phyloP scores from a whole-genome alignment of 805 yeast genomes.

The Pichia phayaonensis region DNA sequence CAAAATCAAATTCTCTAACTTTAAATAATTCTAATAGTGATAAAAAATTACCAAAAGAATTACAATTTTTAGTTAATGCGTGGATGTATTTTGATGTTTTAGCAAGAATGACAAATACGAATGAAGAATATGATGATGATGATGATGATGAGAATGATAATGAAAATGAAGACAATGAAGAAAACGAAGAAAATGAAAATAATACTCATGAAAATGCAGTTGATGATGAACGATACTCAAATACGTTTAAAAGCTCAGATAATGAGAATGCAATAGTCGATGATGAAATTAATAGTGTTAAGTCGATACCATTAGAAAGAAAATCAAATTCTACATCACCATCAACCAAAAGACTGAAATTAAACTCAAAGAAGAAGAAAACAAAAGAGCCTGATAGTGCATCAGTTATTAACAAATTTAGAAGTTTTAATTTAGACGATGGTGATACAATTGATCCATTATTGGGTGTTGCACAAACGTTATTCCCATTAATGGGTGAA shows the following conservation, averaged over 20 bases:
- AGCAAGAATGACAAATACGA: constrained; percentile 53
- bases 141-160: background rate
- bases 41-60: constrained; percentile 31
- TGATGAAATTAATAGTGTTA: background rate
- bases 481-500: constrained; percentile 57
- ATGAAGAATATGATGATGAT: constrained; percentile 30
- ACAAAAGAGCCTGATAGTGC: constrained; percentile 14
- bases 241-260: background rate
- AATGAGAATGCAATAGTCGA: background rate
- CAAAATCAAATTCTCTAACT: background rate
- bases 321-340: background rate
- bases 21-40: background rate
- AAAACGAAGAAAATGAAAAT: constrained; percentile 2
- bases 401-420: constrained; percentile 34
- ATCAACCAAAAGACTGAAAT: constrained; percentile 1
- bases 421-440: constrained; percentile 28
- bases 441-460: constrained; percentile 49
- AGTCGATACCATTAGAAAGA: background rate
- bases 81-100: constrained; percentile 65
- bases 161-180: background rate
- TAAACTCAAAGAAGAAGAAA: constrained; percentile 9
- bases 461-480: constrained; percentile 57
- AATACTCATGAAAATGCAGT: background rate
- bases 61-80: constrained; percentile 51
- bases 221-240: background rate